Base-by-base conservation (phyloP, 2,329 filamentous ascomycete genomes). In the Capronia americana region DNA sequence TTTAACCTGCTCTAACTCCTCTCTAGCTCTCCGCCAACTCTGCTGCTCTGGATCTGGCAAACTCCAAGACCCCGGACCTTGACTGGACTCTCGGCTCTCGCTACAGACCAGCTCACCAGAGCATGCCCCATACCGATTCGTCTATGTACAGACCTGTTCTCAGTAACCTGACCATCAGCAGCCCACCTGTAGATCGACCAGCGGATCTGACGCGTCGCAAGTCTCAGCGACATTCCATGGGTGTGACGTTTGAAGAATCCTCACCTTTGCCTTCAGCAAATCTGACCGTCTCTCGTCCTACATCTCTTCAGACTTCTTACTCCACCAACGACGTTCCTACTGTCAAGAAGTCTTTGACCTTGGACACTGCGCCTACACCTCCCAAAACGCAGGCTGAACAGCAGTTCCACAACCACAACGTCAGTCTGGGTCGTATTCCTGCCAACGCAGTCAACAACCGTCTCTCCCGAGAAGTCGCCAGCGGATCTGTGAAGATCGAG, bases 241-340 rank as follows among this genome's bases (percentile, higher is more conserved):
- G 82, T 67, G 74, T 79, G 12, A 81, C 72, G 58, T 79, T 73
- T 57, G 74, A 75, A 32, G 70, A 72, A 17, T 59, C 63, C 58
- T 65, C 67, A 34, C 64, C 66, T 60, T 30, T 70, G 30, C 69
- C 71, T 62, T 70, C 77, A 34, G 71, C 73, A 34, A 54, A 41
- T 61, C 75, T 86, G 2, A 78, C 85, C 17, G 77, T 79, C 28
- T 85, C 70, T 71, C 78, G 80, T 24, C 80, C 80, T 20, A 73
- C 72, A 4, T 76, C 78, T 10, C 65, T 97, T 65, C 91, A 93
- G 79, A 89, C 91, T 53, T 97, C 94, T 0, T 97, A 92, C 81
- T 97, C 95, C 10, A 88, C 92, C 61, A 95, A 91, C 77, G 93
- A 98, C 74, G 85, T 97, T 23, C 91, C 93, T 4, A 96, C 93